A percentile compares a stretch with the other conserved stretches of the same genome.
Evolutionary conservation across 352 stramenopile species (phyloP).

Genomic region (Stramenopiles sp.): DNA sequence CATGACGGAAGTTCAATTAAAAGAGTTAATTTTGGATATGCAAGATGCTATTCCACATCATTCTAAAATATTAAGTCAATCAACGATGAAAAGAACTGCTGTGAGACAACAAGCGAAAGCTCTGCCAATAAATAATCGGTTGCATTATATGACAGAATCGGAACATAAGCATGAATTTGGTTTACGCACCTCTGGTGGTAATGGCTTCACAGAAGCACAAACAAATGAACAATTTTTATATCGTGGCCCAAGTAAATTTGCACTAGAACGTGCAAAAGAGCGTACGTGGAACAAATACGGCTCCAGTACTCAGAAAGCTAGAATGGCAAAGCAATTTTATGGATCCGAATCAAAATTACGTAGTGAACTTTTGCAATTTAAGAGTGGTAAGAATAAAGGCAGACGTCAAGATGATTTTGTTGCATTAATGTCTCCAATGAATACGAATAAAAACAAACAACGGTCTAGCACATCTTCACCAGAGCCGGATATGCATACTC

Average conservation of each 20-base stretch:
- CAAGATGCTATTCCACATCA: conserved; percentile 1
- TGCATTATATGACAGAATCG: neutral
- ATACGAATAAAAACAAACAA: too few species aligned
- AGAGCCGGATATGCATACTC: neutral
- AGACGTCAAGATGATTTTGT: too few species aligned
- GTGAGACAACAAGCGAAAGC: neutral
- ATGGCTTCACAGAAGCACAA: neutral
- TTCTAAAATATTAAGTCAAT: neutral
- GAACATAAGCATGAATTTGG: neutral
- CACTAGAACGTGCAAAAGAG: neutral
- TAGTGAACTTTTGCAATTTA: neutral
- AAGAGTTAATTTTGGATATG: conserved; percentile 7
- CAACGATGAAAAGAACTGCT: neutral
- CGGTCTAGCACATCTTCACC: neutral
- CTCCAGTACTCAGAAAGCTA: neutral
- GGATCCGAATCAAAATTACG: neutral
- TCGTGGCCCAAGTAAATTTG: neutral
- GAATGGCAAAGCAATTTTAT: neutral
- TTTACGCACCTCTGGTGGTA: neutral
- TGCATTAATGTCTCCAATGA: too few species aligned
- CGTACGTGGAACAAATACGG: neutral
- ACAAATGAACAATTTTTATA: neutral
- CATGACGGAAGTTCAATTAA: neutral
- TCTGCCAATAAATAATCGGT: neutral
- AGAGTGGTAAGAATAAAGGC: neutral